These are phyloP conservation scores for Plenodomus lindquistii DNA, from an alignment of 2,329 filamentous ascomycete genomes.

Conservation along the genomic window DNA sequence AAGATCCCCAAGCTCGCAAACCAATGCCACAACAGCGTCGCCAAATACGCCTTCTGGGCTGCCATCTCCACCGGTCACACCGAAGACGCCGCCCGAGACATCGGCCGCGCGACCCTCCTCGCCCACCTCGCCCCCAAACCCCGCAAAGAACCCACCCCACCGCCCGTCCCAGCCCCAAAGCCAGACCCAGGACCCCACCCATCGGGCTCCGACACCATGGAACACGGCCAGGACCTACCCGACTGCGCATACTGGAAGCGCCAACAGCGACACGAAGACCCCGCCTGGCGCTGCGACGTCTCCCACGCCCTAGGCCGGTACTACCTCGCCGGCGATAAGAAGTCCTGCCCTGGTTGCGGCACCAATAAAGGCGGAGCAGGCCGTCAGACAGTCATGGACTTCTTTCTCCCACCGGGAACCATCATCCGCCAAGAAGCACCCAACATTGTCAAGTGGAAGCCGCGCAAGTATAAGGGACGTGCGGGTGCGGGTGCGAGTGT, in stretches of 20 bases:
- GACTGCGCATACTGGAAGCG: conserved; percentile 18
- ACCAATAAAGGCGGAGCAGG: conserved; percentile 12
- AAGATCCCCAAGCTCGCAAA: conserved; percentile 6
- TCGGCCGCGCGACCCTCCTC: conserved; percentile 17
- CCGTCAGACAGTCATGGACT: conserved; percentile 26
- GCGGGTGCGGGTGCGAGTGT: too few relatives aligned
- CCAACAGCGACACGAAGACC: conserved; percentile 9
- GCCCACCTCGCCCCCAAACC: conserved; percentile 15
- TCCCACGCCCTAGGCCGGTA: conserved; percentile 35
- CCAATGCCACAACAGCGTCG: conserved; percentile 28
- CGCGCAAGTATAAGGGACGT: conserved; percentile 19
- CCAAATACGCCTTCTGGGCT: conserved; percentile 29
- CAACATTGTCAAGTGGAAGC: conserved; percentile 16
- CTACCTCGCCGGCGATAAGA: conserved; percentile 32
- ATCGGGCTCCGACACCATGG: conserved; percentile 31
- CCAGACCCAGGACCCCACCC: conserved; percentile 27
- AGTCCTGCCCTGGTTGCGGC: conserved; percentile 29
- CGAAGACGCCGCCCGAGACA: conserved; percentile 13
- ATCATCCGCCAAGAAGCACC: conserved; percentile 23
- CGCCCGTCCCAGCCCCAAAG: conserved; percentile 14
- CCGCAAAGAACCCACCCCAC: conserved; percentile 12
- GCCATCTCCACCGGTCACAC: conserved; percentile 12
- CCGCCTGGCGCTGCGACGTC: conserved; percentile 34
- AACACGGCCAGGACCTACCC: conserved; percentile 30
- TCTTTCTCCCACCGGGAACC: conserved; percentile 24